A percentile compares a stretch with the other conserved stretches of the same genome.
These are phyloP conservation scores for Achlya hypogyna DNA, from an alignment of 352 stramenopile species.

Conservation along the genomic window DNA sequence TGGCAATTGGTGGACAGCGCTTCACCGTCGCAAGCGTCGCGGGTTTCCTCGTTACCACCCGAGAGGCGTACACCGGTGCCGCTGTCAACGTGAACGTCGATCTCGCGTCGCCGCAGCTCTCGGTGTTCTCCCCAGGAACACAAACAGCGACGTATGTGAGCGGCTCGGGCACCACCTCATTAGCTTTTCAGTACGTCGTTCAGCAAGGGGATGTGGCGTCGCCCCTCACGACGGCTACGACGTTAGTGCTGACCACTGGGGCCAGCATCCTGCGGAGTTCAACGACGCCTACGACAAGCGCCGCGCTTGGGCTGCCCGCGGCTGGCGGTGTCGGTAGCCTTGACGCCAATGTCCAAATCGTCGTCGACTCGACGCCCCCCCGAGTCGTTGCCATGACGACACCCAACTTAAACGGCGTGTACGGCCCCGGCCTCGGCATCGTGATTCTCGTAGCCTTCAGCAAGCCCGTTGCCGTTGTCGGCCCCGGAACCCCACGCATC, in stretches of 20 bases:
- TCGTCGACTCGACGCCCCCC: constrained; percentile 55
- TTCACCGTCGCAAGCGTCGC: not conserved
- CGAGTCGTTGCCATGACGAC: constrained; percentile 36
- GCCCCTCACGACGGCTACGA: constrained; percentile 41
- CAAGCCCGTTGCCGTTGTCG: constrained; percentile 26
- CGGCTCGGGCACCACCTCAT: constrained; percentile 35
- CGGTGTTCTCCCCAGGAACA: not conserved
- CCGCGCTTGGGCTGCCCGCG: constrained; percentile 35
- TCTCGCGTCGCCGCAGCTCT: not conserved
- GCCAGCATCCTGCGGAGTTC: constrained; percentile 47
- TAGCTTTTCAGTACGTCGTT: constrained; percentile 65
- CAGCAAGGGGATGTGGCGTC: constrained; percentile 57
- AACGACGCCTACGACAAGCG: constrained; percentile 39
- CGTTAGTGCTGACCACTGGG: constrained; percentile 44
- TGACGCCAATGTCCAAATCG: constrained; percentile 57
- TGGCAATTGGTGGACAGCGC: not conserved
- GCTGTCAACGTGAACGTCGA: not conserved
- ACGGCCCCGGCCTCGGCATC: constrained; percentile 47
- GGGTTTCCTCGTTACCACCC: not conserved
- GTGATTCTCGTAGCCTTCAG: constrained; percentile 46
- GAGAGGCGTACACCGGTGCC: not conserved
- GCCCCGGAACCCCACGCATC: not conserved
- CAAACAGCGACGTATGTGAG: constrained; percentile 35
- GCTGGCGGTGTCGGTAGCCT: constrained; percentile 53
- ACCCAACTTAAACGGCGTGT: constrained; percentile 36